These are phyloP conservation scores for Jaltomata sinuosa DNA, from an alignment of 257 asterid species.

Conservation along the genomic window DNA sequence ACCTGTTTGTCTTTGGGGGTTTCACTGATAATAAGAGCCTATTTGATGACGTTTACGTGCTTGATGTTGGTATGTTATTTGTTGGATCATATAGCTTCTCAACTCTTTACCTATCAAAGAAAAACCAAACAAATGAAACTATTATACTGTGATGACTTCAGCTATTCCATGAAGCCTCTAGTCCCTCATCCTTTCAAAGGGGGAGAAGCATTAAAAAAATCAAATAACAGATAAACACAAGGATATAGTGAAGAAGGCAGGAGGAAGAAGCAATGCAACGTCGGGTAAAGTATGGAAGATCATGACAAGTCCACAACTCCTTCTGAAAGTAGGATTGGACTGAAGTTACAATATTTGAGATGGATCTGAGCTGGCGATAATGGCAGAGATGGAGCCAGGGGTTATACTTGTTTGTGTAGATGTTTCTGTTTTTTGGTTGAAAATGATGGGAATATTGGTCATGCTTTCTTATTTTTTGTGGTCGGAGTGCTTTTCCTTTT, in stretches of 20 bases:
- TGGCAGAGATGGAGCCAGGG: not conserved
- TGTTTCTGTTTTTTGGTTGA: not conserved
- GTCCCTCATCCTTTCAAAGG: too few relatives aligned
- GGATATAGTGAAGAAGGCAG: not conserved
- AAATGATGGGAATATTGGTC: not conserved
- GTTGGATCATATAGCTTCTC: not conserved
- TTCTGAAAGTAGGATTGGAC: not conserved
- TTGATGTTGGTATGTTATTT: constrained; percentile 71
- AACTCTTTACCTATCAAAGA: not conserved
- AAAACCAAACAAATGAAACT: not conserved
- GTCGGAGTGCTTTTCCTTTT: not conserved
- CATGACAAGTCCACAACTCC: not conserved
- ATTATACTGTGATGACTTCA: not conserved
- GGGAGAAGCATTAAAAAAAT: not conserved
- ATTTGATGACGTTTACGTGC: constrained; percentile 76
- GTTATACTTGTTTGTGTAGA: not conserved
- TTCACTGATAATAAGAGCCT: constrained; percentile 85
- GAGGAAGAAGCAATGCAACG: not conserved
- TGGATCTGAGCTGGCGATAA: not conserved
- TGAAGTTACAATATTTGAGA: not conserved
- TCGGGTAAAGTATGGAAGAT: not conserved
- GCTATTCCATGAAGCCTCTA: not conserved
- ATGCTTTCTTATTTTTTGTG: not conserved
- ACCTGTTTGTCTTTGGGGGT: constrained; percentile 89
- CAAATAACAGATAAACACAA: not conserved